Base-by-base conservation (phyloP, 176 grass and related monocot species). In the Aechmea fasciata region DNA sequence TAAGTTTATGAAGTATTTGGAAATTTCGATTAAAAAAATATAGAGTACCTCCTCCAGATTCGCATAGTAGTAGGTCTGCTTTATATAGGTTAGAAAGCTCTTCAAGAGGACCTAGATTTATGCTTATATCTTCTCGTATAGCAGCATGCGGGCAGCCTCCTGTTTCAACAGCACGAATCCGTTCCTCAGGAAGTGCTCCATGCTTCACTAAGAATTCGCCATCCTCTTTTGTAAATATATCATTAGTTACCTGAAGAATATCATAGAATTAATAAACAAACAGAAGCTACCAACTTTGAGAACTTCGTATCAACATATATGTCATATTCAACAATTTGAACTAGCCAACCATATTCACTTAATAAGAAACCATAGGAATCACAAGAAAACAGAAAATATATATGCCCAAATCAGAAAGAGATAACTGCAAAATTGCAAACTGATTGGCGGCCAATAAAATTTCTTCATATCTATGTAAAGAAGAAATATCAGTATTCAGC, bases 161-260 rank as follows among this genome's bases (percentile, higher is more conserved):
- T 23, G 94, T 99, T 74, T 99, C 94, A 0, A 99, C 89, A 15
- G 89, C 89, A 25, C 82, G 87, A 26, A 99, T 93, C 25, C 89
- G 84, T 72, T 99, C 87, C 77, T 93, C 82, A 28, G 89, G 87
- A 2, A 99, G 86, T 14, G 94, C 89, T 84, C 89, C 87, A 71
- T 99, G 84, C 51, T 92, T 99, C 57, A 99, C 79, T 72, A 92
- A 79, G 72, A 97, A 97, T 70, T 97, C 89, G 23, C 94, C 94
- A 67, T 99, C 94, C 70, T 99, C 94, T 85, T 90, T 99, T 13
- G 89, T 99, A 71, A 99, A 97, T 73, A 99, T 99, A 81, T 93
- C 94, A 79, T 99, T 99, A 67, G 94, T 99, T 19, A 99, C 94
- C 94, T 99, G 64, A 75, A 79, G 10, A 47, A 8, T 17, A 14